Base-by-base conservation (phyloP, 1,284 basidiomycete species). In the Anthracocystis setariae region DNA sequence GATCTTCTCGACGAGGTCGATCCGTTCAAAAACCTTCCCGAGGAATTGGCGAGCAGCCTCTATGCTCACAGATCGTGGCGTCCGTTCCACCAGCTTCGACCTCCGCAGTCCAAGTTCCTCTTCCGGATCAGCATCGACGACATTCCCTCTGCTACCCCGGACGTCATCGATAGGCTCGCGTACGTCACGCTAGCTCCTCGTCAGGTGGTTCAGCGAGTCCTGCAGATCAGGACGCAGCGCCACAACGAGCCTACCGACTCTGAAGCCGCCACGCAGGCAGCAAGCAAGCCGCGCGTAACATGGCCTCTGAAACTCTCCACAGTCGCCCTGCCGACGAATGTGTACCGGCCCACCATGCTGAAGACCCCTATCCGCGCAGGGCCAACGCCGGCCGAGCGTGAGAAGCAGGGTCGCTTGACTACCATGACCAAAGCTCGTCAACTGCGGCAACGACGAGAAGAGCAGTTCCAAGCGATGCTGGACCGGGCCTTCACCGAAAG, bases 341-440 rank as follows among this genome's bases (percentile, higher is more conserved):
- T 46, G 27, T 49, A 47, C 43, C 38, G 10, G 27, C 18, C 55
- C 8, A n/a, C 33, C 10, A 29, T 21, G 13, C 27, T 38, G 1
- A 35, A 27, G n/a, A 38, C 46, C 2, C 20, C 21, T 5, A 37
- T 4, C 23, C 32, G 33, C 45, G 44, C 39, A 23, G 50, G 24
- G 12, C 43, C 35, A 38, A 58, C 51, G 25, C 43, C 33, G 21
- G 50, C 57, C 8, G 50, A 64, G 24, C 54, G 58, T 17, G 57
- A 73, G 27, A 54, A 29, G 23, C 40, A 69, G 21, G 71, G 71
- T 9, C 65, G 71, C 23, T 15, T 44, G 15, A 52, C 66, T 13
- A 73, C 71, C 27, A 46, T 69, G 13, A 43, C 33, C 25, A 73
- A 73, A 43, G 71, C 66, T 8, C 60, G 66, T 12, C 44, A 69